Evolutionary conservation across 495 filamentous ascomycete species (phyloP).

Genomic region (Lindgomyces ingoldianus): DNA sequence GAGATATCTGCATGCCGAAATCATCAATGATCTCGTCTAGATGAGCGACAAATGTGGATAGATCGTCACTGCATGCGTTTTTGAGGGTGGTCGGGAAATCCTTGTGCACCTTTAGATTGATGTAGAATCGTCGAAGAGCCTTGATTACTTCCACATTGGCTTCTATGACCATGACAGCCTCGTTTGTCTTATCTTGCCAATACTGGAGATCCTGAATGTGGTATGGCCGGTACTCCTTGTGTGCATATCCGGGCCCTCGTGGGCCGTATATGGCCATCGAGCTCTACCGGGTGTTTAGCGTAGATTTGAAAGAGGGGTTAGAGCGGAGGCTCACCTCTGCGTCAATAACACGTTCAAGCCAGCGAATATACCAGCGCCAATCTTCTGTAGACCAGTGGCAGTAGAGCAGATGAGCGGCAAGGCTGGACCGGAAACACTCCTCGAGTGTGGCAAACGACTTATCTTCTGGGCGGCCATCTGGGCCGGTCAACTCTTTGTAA

Average conservation of each 20-base stretch:
- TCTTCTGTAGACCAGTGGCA: slow-evolving; percentile 49
- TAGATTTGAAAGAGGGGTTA: no score
- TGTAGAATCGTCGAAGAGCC: slow-evolving; percentile 45
- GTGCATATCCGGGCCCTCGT: background rate
- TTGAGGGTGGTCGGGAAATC: slow-evolving; percentile 39
- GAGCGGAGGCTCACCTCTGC: slow-evolving; percentile 34
- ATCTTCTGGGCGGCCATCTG: slow-evolving; percentile 39
- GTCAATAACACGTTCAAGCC: slow-evolving; percentile 45
- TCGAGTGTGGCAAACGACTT: slow-evolving; percentile 35
- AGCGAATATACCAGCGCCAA: slow-evolving; percentile 50
- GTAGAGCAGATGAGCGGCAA: slow-evolving; percentile 36
- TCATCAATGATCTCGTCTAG: slow-evolving; percentile 45
- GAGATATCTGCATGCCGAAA: slow-evolving; percentile 44
- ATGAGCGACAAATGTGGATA: slow-evolving; percentile 41
- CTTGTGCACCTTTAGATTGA: slow-evolving; percentile 36
- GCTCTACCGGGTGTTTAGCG: background rate
- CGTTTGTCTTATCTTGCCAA: slow-evolving; percentile 45
- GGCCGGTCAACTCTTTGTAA: slow-evolving; percentile 35
- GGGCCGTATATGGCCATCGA: background rate
- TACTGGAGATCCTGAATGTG: slow-evolving; percentile 42
- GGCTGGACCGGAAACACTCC: slow-evolving; percentile 26
- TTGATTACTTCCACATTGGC: slow-evolving; percentile 46
- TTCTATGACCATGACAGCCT: slow-evolving; percentile 45
- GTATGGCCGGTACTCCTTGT: slow-evolving; percentile 24
- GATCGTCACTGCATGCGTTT: slow-evolving; percentile 34